phyloP scores from a whole-genome alignment of 2,329 filamentous ascomycete genomes.

The Remersonia thermophila region DNA sequence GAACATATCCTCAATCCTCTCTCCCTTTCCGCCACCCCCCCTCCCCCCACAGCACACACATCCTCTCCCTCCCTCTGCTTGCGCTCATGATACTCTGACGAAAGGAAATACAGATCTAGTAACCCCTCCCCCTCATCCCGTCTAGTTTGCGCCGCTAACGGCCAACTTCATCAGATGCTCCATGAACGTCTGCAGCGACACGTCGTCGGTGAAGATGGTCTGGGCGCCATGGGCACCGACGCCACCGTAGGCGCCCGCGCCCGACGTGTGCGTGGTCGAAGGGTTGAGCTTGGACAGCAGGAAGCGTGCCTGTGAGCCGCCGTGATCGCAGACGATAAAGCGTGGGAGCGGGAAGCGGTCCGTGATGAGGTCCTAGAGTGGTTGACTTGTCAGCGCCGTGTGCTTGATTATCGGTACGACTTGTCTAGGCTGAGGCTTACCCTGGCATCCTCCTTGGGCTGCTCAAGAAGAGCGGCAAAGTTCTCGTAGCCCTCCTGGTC shows the following conservation, averaged over 20 bases:
- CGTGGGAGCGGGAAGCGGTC: slow-evolving; percentile 96
- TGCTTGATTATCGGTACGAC: not conserved
- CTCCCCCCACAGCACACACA: no score
- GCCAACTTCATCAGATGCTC: slow-evolving; percentile 96
- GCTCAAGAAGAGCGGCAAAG: slow-evolving; percentile 74
- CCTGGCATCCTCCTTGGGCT: slow-evolving; percentile 92
- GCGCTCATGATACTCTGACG: no score
- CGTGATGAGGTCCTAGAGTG: slow-evolving; percentile 71
- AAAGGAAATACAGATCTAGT: no score
- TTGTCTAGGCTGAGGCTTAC: slow-evolving; percentile 39
- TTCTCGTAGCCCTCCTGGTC: slow-evolving; percentile 98
- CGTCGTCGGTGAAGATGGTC: slow-evolving; percentile 98
- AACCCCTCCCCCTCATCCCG: not conserved
- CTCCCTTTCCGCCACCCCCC: slow-evolving; percentile 1
- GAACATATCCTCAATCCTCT: not conserved
- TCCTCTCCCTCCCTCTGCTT: no score
- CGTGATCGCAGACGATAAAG: slow-evolving; percentile 98
- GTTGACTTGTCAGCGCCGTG: no score
- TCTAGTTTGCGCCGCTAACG: slow-evolving; percentile 49
- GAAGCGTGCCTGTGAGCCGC: slow-evolving; percentile 94
- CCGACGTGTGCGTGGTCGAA: slow-evolving; percentile 89
- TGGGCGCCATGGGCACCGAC: slow-evolving; percentile 77
- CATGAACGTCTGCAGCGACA: slow-evolving; percentile 98
- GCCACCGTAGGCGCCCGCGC: slow-evolving; percentile 79
- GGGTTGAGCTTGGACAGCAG: slow-evolving; percentile 94